These are phyloP conservation scores for Blastocystis sp. DNA, from an alignment of 352 stramenopile species.

Conservation along the genomic window DNA sequence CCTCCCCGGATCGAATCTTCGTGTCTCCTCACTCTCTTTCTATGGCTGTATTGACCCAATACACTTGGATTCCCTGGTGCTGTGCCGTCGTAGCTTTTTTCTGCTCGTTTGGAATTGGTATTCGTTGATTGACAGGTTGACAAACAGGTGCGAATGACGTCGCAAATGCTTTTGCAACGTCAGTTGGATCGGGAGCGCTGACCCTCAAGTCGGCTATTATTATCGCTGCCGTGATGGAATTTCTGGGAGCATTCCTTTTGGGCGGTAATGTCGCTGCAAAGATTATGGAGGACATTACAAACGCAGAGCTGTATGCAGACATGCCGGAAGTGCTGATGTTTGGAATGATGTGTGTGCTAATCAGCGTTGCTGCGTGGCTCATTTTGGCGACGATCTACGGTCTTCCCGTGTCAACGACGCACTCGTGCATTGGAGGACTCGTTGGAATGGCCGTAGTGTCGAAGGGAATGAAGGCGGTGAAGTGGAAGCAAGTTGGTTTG, in stretches of 20 bases:
- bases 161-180: conserved; percentile 64
- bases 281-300: conserved; percentile 63
- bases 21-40: background rate
- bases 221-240: conserved; percentile 64
- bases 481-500: conserved; percentile 38
- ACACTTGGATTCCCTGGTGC: conserved; percentile 51
- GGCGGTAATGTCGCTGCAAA: conserved; percentile 64
- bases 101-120: conserved; percentile 62
- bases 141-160: conserved; percentile 65
- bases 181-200: conserved; percentile 64
- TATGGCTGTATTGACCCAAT: conserved; percentile 21
- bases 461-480: conserved; percentile 58
- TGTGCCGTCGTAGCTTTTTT: conserved; percentile 62
- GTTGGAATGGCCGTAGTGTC: conserved; percentile 66
- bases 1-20: too few species aligned
- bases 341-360: conserved; percentile 63
- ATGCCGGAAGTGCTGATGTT: conserved; percentile 63
- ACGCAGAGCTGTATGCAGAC: conserved; percentile 62
- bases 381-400: conserved; percentile 64
- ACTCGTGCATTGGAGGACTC: conserved; percentile 67
- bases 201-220: conserved; percentile 62
- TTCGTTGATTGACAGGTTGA: background rate
- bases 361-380: conserved; percentile 64
- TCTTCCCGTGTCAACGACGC: conserved; percentile 70
- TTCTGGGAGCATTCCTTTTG: conserved; percentile 63